A percentile compares a stretch with the other conserved stretches of the same genome.
These are phyloP conservation scores for Candida hispaniensis DNA, from an alignment of 805 yeast genomes.

Conservation along the genomic window DNA sequence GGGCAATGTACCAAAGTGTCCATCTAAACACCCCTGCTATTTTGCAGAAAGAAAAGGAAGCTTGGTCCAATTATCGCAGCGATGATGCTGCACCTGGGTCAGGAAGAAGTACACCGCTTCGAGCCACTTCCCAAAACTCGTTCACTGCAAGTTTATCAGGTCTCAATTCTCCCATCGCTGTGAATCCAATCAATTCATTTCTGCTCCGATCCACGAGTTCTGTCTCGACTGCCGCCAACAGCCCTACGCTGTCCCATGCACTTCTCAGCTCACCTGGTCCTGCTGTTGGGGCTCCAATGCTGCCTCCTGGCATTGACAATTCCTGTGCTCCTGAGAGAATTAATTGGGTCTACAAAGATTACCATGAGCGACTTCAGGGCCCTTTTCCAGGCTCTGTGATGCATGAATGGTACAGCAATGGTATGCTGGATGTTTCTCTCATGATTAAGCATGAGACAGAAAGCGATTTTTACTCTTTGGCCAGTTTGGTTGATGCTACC, in stretches of 20 bases:
- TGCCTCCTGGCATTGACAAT: constrained; percentile 13
- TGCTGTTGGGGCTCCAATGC: constrained; percentile 8
- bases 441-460: constrained; percentile 52
- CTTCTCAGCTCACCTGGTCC: too few species aligned
- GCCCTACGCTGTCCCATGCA: too few species aligned
- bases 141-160: too few species aligned
- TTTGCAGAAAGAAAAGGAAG: constrained; percentile 12
- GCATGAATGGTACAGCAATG: constrained; percentile 66
- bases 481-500: constrained; percentile 40
- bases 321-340: constrained; percentile 32
- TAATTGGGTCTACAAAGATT: constrained; percentile 66
- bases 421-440: constrained; percentile 47
- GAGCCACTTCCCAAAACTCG: too few species aligned
- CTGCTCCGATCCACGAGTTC: not conserved
- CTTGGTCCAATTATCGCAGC: constrained; percentile 9
- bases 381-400: constrained; percentile 64
- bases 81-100: not conserved
- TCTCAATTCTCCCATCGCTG: too few species aligned
- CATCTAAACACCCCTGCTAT: constrained; percentile 14
- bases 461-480: constrained; percentile 38
- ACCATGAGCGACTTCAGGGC: constrained; percentile 62
- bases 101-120: not conserved
- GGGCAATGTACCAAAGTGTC: constrained; percentile 15
- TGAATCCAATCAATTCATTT: too few species aligned
- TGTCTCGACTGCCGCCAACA: not conserved